These are phyloP conservation scores for Canavalia ensiformis DNA, from an alignment of 306 rosid species.

Conservation along the genomic window DNA sequence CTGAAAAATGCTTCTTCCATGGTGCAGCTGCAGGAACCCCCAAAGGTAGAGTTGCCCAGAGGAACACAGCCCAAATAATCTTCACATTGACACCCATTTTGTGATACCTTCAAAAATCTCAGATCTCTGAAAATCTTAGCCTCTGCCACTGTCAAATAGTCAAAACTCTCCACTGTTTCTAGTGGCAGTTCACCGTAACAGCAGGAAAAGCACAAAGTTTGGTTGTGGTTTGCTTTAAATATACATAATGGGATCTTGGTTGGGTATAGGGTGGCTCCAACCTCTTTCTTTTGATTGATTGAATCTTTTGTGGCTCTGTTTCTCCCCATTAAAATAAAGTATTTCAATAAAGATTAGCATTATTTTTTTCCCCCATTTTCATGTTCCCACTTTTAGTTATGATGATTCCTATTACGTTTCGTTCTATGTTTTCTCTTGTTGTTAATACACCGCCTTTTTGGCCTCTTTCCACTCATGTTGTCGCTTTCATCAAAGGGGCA, in stretches of 20 bases:
- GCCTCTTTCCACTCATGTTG: not conserved
- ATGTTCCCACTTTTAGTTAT: not conserved
- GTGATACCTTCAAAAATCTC: not conserved
- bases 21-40: not conserved
- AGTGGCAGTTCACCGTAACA: not conserved
- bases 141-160: not conserved
- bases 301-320: constrained; percentile 15
- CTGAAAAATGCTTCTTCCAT: constrained; percentile 23
- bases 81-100: constrained; percentile 45
- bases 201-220: not conserved
- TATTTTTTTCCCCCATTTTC: not conserved
- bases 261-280: constrained; percentile 23
- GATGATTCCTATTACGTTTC: constrained; percentile 1
- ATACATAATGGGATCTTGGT: not conserved
- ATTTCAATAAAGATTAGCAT: not conserved
- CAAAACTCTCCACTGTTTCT: not conserved
- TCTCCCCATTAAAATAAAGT: not conserved
- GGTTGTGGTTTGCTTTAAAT: not conserved
- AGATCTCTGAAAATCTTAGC: constrained; percentile 1
- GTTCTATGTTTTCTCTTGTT: not conserved
- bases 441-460: not conserved
- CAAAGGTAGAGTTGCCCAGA: constrained; percentile 28
- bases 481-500: not conserved
- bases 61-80: constrained; percentile 9
- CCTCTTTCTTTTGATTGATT: not conserved